Percentiles rank a stretch among this genome's conserved stretches.
Conservation (phyloP, 2,329 filamentous ascomycete genomes). For the Malbranchea zuffiana region DNA sequence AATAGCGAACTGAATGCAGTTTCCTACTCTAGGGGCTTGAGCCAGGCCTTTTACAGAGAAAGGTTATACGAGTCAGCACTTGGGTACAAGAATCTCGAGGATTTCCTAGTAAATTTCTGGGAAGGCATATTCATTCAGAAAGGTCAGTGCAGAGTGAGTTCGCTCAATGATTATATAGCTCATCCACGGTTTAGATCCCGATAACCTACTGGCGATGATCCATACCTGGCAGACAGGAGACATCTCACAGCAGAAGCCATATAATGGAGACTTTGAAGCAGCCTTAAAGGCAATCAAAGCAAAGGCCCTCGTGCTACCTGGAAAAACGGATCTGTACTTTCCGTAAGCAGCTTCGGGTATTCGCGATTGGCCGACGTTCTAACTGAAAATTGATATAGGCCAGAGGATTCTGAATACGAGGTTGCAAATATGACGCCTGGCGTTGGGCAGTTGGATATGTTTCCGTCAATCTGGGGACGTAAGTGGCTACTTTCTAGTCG, state of each 20-base stretch:
- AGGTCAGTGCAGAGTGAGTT: conserved; percentile 30
- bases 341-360: conserved; percentile 39
- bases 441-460: conserved; percentile 44
- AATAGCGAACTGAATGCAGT: not conserved
- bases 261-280: conserved; percentile 53
- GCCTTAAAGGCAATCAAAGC: conserved; percentile 61
- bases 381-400: conserved; percentile 31
- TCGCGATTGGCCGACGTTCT: not conserved
- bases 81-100: conserved; percentile 57
- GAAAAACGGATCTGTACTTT: conserved; percentile 69
- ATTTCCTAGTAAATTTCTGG: conserved; percentile 67
- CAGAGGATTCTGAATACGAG: conserved; percentile 67
- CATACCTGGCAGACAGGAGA: conserved; percentile 70
- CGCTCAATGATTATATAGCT: not conserved
- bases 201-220: conserved; percentile 64
- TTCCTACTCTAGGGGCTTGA: conserved; percentile 51
- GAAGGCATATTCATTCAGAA: conserved; percentile 62
- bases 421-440: conserved; percentile 52
- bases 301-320: conserved; percentile 58
- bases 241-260: conserved; percentile 56
- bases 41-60: conserved; percentile 65
- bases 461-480: conserved; percentile 57
- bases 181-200: conserved; percentile 46
- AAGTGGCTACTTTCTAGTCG: conserved; percentile 21
- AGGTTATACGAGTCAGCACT: conserved; percentile 55